phyloP scores from a whole-genome alignment of 106 monocot genomes.

The Dendrobium chrysotoxum region DNA sequence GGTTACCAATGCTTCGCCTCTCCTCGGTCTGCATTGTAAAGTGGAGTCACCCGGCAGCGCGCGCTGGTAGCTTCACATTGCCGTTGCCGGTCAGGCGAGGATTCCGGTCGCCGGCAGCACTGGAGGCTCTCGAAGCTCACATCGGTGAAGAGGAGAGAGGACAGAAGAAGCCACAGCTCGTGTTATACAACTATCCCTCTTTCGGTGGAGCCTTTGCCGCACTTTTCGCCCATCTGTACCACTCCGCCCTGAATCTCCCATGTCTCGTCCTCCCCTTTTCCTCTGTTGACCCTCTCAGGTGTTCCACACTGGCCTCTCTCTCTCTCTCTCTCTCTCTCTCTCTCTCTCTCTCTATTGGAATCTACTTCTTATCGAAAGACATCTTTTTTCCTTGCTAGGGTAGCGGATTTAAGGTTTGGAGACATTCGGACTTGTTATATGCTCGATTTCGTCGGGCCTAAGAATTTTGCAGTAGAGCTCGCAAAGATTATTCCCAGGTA shows the following conservation, averaged over 20 bases:
- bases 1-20: conserved; percentile 2
- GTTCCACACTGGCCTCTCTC: background rate
- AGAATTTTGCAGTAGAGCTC: conserved; percentile 42
- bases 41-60: background rate
- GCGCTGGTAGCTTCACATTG: background rate
- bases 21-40: background rate
- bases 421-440: conserved; percentile 62
- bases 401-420: conserved; percentile 39
- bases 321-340: background rate
- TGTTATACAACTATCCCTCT: conserved; percentile 82
- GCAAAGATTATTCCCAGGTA: conserved; percentile 48
- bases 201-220: conserved; percentile 65
- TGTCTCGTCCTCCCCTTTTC: conserved; percentile 69
- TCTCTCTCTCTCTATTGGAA: background rate
- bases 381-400: conserved; percentile 16
- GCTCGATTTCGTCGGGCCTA: conserved; percentile 69
- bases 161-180: conserved; percentile 14
- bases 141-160: background rate
- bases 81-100: background rate
- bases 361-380: background rate
- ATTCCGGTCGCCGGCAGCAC: conserved; percentile 42
- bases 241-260: conserved; percentile 38
- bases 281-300: conserved; percentile 69
- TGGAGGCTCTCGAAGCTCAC: conserved; percentile 36
- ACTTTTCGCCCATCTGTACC: conserved; percentile 61